Base-by-base conservation (phyloP, 805 yeast genomes). In the Isabelozyma pseudorhagii region DNA sequence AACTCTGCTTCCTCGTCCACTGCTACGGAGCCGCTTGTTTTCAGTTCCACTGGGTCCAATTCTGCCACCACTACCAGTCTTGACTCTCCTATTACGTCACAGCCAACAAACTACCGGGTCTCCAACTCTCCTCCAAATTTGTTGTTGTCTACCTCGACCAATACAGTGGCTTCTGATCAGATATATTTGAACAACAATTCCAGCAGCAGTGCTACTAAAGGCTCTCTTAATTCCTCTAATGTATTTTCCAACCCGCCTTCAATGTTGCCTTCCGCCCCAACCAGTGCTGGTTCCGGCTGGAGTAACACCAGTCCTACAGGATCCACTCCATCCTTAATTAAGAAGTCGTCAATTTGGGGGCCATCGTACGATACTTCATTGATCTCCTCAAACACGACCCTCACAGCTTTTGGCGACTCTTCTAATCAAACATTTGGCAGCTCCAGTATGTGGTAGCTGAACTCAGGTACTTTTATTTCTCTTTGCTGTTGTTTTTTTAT, bases 321-420 rank as follows among this genome's bases (percentile, higher is more conserved):
- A 11, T 21, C 31, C 5, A 49, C 31, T 39, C 40, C 42, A 15
- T 39, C 51, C 21, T 21, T 42, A 28, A 21, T 45, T 36, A 28
- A 21, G 25, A 50, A 17, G 15, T 46, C 50, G 27, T 60, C 66
- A n/a, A 62, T 62, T 50, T 62, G 66, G 66, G 65, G 64, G 7
- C 48, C 49, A n/a, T 42, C 57, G 36, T 57, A 47, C 43, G 36
- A 51, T 8, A 38, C 17, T 15, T 15, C 40, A 17, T 38, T 38
- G 18, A 38, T 38, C 8, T 38, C 36, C 5, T 31, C 36, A 9
- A 31, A 31, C 5, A 31, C 36, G 1, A 31, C 36, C 36, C 36
- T 31, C 36, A 31, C 36, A 4, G 36, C 36, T 9, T 31, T 31
- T 17, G 17, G 39, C 14, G 14, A 31, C 4, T 31, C 36, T 13